phyloP scores from a whole-genome alignment of 805 yeast species.

The Metschnikowia gruessii region DNA sequence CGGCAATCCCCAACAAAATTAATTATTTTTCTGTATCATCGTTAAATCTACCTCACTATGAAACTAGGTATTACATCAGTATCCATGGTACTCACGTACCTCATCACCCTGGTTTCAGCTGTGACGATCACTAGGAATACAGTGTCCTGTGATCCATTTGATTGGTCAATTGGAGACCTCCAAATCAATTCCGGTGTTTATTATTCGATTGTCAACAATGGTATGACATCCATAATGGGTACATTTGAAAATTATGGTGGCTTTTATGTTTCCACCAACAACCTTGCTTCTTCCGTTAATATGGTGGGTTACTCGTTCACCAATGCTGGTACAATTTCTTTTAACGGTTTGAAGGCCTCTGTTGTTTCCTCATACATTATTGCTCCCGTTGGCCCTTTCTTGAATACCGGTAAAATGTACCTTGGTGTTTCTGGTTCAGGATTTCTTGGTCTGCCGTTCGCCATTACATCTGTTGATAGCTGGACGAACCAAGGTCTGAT shows the following conservation, averaged over 20 bases:
- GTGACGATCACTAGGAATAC: background rate
- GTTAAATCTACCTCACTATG: background rate
- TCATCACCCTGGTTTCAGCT: background rate
- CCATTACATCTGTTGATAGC: background rate
- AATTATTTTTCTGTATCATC: background rate
- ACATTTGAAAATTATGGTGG: slow-evolving; percentile 9
- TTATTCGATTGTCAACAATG: slow-evolving; percentile 12
- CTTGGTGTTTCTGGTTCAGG: slow-evolving; percentile 15
- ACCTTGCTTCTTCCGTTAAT: background rate
- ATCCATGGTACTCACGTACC: background rate
- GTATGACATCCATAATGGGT: slow-evolving; percentile 3
- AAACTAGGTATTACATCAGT: background rate
- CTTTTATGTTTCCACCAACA: slow-evolving; percentile 9
- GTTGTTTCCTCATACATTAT: slow-evolving; percentile 21
- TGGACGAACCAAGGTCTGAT: slow-evolving; percentile 12
- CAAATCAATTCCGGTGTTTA: slow-evolving; percentile 6
- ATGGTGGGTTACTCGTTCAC: slow-evolving; percentile 4
- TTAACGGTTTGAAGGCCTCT: slow-evolving; percentile 20
- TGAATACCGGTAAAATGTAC: slow-evolving; percentile 25
- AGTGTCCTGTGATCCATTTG: background rate
- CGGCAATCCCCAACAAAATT: too few relatives aligned
- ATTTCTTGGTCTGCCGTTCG: slow-evolving; percentile 17
- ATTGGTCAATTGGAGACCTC: slow-evolving; percentile 3
- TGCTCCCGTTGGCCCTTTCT: slow-evolving; percentile 14
- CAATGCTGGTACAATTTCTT: slow-evolving; percentile 23